A percentile compares a stretch with the other conserved stretches of the same genome.
These are phyloP conservation scores for Cudoniella acicularis DNA, from an alignment of 495 filamentous ascomycete genomes.

Conservation along the genomic window DNA sequence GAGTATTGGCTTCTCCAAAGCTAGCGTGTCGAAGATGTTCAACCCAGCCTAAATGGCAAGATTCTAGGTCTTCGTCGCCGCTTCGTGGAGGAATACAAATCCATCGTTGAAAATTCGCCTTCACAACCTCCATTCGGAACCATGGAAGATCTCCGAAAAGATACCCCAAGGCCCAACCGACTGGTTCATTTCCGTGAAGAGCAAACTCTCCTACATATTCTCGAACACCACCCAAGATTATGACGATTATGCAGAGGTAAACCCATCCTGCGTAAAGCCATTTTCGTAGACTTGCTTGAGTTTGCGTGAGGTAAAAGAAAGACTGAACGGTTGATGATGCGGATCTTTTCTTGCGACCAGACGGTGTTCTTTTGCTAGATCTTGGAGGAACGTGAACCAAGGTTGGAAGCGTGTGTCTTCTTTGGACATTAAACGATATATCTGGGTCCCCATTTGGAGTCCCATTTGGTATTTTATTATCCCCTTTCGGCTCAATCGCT, in stretches of 20 bases:
- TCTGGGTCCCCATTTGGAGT: background rate
- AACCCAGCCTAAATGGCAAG: conserved; percentile 51
- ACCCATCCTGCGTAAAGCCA: conserved; percentile 81
- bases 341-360: conserved; percentile 63
- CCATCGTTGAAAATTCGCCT: conserved; percentile 67
- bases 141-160: conserved; percentile 72
- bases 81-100: conserved; percentile 62
- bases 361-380: conserved; percentile 42
- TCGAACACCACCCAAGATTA: conserved; percentile 70
- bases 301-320: conserved; percentile 74
- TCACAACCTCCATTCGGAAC: conserved; percentile 63
- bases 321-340: conserved; percentile 64
- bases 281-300: conserved; percentile 70
- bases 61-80: conserved; percentile 26
- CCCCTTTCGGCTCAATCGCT: conserved; percentile 14
- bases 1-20: conserved; percentile 74
- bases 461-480: background rate
- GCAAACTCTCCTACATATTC: conserved; percentile 62
- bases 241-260: conserved; percentile 57
- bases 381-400: background rate
- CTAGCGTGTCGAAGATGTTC: conserved; percentile 51
- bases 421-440: background rate
- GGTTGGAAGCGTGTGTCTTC: conserved; percentile 24
- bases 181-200: conserved; percentile 69
- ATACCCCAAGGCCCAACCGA: conserved; percentile 91